A percentile compares a stretch with the other conserved stretches of the same genome.
phyloP scores from a whole-genome alignment of 2,329 filamentous ascomycete genomes.

The Venturia asperata region DNA sequence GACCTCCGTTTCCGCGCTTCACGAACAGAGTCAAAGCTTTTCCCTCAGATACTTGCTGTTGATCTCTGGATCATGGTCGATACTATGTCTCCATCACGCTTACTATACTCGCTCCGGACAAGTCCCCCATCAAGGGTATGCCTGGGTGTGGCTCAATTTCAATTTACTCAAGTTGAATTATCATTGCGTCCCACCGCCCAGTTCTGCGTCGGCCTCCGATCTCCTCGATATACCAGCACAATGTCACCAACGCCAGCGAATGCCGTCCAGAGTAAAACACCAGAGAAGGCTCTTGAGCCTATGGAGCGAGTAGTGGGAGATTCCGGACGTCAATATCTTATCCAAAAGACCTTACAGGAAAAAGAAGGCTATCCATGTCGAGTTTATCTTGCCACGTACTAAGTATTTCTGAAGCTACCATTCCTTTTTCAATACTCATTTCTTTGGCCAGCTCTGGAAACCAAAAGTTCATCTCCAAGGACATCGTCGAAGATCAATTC shows the following conservation, averaged over 20 bases:
- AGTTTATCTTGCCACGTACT: not conserved
- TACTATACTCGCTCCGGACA: too few relatives aligned
- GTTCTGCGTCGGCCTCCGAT: not conserved
- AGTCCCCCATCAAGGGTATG: too few relatives aligned
- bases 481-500: too few relatives aligned
- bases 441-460: not conserved
- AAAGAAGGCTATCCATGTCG: not conserved
- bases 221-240: not conserved
- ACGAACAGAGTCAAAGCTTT: too few relatives aligned
- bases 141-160: too few relatives aligned
- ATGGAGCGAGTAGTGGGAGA: not conserved
- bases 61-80: too few relatives aligned
- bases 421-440: not conserved
- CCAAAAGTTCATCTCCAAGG: too few relatives aligned
- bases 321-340: not conserved
- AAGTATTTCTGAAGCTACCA: not conserved
- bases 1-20: too few relatives aligned
- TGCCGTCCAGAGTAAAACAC: not conserved
- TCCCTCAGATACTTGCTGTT: too few relatives aligned
- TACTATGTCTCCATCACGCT: too few relatives aligned
- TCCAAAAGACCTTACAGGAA: not conserved
- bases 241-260: not conserved
- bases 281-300: not conserved
- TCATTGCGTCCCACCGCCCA: not conserved
- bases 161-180: too few relatives aligned